Evolutionary conservation across 345 rosid genomes (phyloP), one percentile per base, ranked within the genome.

Genomic region (Murraya paniculata): DNA sequence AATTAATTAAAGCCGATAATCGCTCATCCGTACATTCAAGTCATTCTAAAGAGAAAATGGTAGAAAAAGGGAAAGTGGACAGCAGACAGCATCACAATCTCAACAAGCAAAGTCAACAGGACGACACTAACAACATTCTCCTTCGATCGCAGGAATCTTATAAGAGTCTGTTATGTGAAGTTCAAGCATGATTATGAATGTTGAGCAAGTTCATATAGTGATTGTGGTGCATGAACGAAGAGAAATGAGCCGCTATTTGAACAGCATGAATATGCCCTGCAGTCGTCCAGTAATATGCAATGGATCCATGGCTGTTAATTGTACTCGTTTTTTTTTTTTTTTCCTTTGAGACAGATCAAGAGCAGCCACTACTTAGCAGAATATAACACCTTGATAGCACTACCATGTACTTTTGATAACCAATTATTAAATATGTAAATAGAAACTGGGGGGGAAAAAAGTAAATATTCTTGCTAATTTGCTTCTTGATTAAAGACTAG

Each of bases 21-120:
- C 45, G 31, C 61, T 31, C 6, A 1, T 62, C 50, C 78, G 71
- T 75, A 75, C 53, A n/a, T 76, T 65, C 61, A 30, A 22, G 41
- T 21, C 71, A 30, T 21, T 41, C 30, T 36, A 21, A 58, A 24
- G 27, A n/a, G 22, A 48, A 24, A 73, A 25, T 41, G 36, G 2
- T 2, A n/a, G 56, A 57, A 64, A 71, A 65, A 9, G 56, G 25
- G 74, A 57, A 66, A 80, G 76, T 56, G 38, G 45, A 9, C 9
- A 65, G 55, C 28, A 74, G 81, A 67, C 59, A 77, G 80, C 81
- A 78, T 82, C 86, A 38, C 75, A 39, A 31, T 59, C 62, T 21
- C 69, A 36, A 68, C 90, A 85, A 82, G 90, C 87, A 87, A 85
- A 83, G 90, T 87, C 82, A 77, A 73, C 61, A 56, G 28, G 80